Evolutionary conservation across 2,329 filamentous ascomycete genomes (phyloP), one percentile per base, ranked within the genome.

Genomic region (Cytospora chrysosperma): DNA sequence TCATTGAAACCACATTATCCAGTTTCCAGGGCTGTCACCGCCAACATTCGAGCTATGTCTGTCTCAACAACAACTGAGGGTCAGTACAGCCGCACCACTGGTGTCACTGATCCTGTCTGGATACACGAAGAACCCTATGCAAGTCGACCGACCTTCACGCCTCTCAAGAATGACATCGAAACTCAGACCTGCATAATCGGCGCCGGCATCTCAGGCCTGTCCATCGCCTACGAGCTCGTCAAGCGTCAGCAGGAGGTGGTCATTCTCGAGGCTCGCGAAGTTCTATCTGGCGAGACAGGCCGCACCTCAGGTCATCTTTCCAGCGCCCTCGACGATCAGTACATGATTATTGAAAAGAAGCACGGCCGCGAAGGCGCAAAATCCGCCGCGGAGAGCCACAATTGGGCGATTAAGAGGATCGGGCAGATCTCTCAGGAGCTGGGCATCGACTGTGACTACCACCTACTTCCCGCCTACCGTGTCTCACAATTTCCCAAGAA

Each of bases 381-480:
- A 62, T 68, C 73, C 0, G 82, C 82, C 0, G 82, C 81, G 0
- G 81, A 86, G 19, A 84, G 81, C 28, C 83, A 86, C 61, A 74
- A 76, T 0, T 86, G 82, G 80, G 84, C 82, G 0, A 68, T 85
- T 13, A 75, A 82, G 26, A 77, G 76, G 0, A 76, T 86, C 0
- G 83, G 81, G 0, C 78, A 85, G 62, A 74, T 86, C 2, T 73
- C 78, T 0, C 73, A 76, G 61, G 70, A 80, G 65, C 73, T 85
- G 7, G 77, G 76, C 4, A 82, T 86, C 34, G 81, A 85, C 0
- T 86, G 84, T 71, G 83, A 85, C 66, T 86, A 84, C 69, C 78
- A 83, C 8, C 72, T 73, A 40, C 67, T 86, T 2, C 79, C 77
- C 0, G 81, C 74, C 0, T 83, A 83, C 65, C 73, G 81, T 43